Conservation (phyloP, 2,329 filamentous ascomycete species). For the Sporothrix protearum region DNA sequence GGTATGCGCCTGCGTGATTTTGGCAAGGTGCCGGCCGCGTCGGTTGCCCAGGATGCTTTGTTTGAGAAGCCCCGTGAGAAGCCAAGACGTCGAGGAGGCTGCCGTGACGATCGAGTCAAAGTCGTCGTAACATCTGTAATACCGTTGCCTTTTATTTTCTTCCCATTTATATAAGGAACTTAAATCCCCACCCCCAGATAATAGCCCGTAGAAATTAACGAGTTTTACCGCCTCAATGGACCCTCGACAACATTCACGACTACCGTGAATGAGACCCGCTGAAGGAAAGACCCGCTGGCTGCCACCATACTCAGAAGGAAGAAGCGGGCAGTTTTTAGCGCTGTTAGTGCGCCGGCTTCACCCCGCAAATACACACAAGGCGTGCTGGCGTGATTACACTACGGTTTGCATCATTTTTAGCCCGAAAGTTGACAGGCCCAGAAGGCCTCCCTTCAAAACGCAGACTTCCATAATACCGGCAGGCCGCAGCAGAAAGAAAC, state of each 20-base stretch:
- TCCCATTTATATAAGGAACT: too few relatives aligned
- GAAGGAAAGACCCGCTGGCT: background rate
- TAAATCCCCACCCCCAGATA: too few relatives aligned
- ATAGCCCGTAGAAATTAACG: background rate
- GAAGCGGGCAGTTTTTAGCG: background rate
- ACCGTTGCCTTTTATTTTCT: too few relatives aligned
- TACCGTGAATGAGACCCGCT: background rate
- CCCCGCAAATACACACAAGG: background rate
- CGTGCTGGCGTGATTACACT: conserved; percentile 9
- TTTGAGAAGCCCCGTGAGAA: background rate
- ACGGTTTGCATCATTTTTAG: conserved; percentile 9
- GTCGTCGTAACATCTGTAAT: background rate
- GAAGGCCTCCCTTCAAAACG: background rate
- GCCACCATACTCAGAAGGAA: background rate
- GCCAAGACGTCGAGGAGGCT: background rate
- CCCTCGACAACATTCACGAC: background rate
- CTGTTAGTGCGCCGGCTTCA: background rate
- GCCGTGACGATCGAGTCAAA: background rate
- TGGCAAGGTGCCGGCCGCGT: background rate
- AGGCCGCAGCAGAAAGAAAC: background rate
- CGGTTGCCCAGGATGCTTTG: background rate
- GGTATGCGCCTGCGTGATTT: conserved; percentile 9
- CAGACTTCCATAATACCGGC: background rate
- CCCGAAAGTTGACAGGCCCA: background rate
- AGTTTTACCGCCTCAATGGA: background rate